phyloP scores from a whole-genome alignment of 1,284 basidiomycete genomes.

The Trichosporon ovoides region DNA sequence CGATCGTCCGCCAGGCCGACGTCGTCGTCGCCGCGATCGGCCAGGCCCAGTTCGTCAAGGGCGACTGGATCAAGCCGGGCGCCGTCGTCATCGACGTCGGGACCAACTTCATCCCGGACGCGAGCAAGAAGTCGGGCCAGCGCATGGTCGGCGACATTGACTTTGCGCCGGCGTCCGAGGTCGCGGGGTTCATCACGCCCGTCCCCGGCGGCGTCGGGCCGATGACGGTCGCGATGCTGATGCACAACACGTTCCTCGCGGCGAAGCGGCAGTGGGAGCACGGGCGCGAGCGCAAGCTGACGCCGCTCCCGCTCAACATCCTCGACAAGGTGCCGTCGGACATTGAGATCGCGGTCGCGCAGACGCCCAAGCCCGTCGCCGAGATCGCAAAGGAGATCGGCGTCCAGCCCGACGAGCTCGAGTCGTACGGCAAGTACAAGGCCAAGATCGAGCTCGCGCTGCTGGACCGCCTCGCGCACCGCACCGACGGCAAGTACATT shows the following conservation, averaged over 20 bases:
- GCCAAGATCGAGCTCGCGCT: conserved; percentile 92
- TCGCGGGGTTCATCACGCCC: conserved; percentile 89
- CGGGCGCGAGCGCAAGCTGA: conserved; percentile 60
- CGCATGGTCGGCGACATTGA: conserved; percentile 96
- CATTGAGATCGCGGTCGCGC: conserved; percentile 93
- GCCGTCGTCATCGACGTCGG: conserved; percentile 94
- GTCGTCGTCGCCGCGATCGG: conserved; percentile 93
- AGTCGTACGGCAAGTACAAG: conserved; percentile 93
- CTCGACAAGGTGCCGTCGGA: conserved; percentile 83
- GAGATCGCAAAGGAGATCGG: conserved; percentile 86
- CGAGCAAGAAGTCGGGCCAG: conserved; percentile 89
- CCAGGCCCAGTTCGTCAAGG: conserved; percentile 81
- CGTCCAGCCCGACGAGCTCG: conserved; percentile 77
- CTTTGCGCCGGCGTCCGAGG: conserved; percentile 66
- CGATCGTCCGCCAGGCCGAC: conserved; percentile 79
- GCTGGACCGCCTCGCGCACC: conserved; percentile 75
- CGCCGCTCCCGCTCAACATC: conserved; percentile 71
- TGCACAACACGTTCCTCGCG: conserved; percentile 86
- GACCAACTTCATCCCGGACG: conserved; percentile 90
- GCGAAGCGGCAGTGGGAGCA: conserved; percentile 75
- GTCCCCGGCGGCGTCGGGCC: conserved; percentile 98
- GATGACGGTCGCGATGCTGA: conserved; percentile 98
- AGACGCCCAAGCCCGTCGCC: conserved; percentile 83
- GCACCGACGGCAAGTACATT: conserved; percentile 94
- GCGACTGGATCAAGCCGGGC: conserved; percentile 92